These are phyloP conservation scores for Cyberlindnera misumaiensis DNA, from an alignment of 805 yeast species.

Conservation along the genomic window DNA sequence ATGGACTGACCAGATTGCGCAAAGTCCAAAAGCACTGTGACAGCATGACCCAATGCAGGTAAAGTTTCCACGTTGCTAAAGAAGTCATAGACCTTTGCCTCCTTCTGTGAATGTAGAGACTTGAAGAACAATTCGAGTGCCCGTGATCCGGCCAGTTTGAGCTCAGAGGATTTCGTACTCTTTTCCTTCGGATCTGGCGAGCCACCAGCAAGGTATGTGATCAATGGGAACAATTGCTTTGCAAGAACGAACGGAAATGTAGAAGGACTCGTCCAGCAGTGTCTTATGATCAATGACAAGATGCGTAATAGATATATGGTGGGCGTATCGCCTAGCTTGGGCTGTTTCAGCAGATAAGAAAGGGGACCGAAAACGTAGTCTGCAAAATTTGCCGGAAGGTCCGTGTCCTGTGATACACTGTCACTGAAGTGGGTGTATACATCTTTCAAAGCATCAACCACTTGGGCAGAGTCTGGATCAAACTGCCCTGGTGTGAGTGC, in stretches of 20 bases:
- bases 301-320: conserved; percentile 40
- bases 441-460: conserved; percentile 28
- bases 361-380: conserved; percentile 61
- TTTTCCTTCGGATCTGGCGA: conserved; percentile 30
- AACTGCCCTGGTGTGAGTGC: conserved; percentile 35
- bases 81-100: conserved; percentile 18
- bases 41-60: conserved; percentile 42
- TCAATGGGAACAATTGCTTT: conserved; percentile 39
- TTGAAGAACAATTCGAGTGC: conserved; percentile 26
- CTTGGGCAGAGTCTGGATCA: conserved; percentile 25
- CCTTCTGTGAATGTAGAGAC: conserved; percentile 23
- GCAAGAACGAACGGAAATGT: conserved; percentile 31
- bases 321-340: conserved; percentile 38
- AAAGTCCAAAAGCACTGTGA: conserved; percentile 36
- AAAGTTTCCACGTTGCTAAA: conserved; percentile 29
- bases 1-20: conserved; percentile 23
- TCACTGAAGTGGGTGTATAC: conserved; percentile 22
- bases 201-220: conserved; percentile 42
- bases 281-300: conserved; percentile 34
- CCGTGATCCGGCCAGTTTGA: conserved; percentile 30
- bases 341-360: conserved; percentile 43
- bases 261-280: conserved; percentile 41
- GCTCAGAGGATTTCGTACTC: conserved; percentile 27
- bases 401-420: conserved; percentile 11
- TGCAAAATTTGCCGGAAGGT: conserved; percentile 37